Percentiles rank a stretch among this genome's conserved stretches.
These are phyloP conservation scores for Suhomyces xylopsoci DNA, from an alignment of 805 yeast genomes.

Conservation along the genomic window DNA sequence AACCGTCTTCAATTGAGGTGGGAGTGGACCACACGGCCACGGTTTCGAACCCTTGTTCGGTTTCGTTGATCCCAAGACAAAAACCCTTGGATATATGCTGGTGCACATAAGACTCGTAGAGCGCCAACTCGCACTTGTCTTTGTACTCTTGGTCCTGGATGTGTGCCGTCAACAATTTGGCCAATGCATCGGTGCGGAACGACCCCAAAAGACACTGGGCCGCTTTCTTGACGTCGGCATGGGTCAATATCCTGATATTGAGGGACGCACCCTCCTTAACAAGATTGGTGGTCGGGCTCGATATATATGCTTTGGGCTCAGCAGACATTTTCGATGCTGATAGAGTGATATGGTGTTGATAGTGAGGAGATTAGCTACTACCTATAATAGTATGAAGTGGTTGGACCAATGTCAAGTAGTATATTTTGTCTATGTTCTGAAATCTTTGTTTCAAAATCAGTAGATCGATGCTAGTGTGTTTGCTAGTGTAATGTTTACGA, in stretches of 20 bases:
- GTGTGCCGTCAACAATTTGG: conserved; percentile 28
- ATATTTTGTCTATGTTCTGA: no score
- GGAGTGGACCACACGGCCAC: conserved; percentile 56
- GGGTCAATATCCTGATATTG: conserved; percentile 8
- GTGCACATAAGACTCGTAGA: conserved; percentile 50
- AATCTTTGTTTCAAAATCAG: not conserved
- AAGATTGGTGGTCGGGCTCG: not conserved
- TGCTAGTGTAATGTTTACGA: not conserved
- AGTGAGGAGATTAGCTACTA: not conserved
- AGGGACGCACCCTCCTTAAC: not conserved
- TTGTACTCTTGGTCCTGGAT: conserved; percentile 14
- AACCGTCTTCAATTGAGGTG: conserved; percentile 35
- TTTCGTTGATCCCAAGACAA: conserved; percentile 49
- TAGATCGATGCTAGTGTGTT: not conserved
- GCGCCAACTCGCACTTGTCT: conserved; percentile 30
- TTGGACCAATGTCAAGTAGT: no score
- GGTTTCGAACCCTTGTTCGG: conserved; percentile 43
- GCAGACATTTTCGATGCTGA: not conserved
- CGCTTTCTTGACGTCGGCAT: conserved; percentile 31
- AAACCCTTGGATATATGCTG: conserved; percentile 52
- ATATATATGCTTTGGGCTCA: not conserved
- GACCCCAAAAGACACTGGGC: conserved; percentile 35
- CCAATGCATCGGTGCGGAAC: conserved; percentile 34
- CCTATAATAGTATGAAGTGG: not conserved
- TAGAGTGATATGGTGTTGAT: not conserved